Evolutionary conservation across 75 land plant genomes (phyloP), one percentile per base, ranked within the genome.

Genomic region (Azolla pinnata): DNA sequence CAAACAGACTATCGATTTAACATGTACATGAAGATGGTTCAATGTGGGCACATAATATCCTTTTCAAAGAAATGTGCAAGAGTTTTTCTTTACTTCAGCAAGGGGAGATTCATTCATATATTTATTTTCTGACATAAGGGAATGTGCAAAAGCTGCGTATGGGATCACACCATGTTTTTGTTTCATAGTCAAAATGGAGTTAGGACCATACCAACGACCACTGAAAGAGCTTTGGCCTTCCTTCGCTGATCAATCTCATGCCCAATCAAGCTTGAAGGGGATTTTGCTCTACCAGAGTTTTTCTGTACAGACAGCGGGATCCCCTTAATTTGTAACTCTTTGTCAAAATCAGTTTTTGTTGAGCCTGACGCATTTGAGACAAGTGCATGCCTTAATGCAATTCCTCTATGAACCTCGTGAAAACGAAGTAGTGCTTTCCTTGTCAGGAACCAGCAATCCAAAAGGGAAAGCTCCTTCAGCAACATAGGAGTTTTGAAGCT

Each of bases 381-480:
- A 38, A 30, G 61, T 60, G 82, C 85, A 62, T 84, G 88, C 47
- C 61, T 75, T 33, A 91, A 51, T 26, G 79, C 68, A 31, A 91
- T 60, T 29, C 70, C 60, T 47, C 75, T 81, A 73, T 87, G 47
- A 2, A 33, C 52, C 31, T 64, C 60, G 48, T 72, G 65, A 42
- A 88, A 93, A 19, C 49, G 20, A 0, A 40, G 59, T 25, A 93
- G 29, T 29, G 45, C 74, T 51, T 80, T 77, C 56, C 58, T 52
- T 0, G 83, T 78, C 38, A 93, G 66, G 25, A 93, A 78, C 98
- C 98, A 93, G 46, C 96, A 88, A 33, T 76, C 96, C n/a, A 69
- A 68, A 19, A 93, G 62, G 58, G 86, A 86, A 54, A 93, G 69
- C 33, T 59, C 42, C 50, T 71, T 66, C 38, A 93, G 64, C 19